Base-by-base conservation (phyloP, 768 basidiomycete species). In the Nidularia sp. region DNA sequence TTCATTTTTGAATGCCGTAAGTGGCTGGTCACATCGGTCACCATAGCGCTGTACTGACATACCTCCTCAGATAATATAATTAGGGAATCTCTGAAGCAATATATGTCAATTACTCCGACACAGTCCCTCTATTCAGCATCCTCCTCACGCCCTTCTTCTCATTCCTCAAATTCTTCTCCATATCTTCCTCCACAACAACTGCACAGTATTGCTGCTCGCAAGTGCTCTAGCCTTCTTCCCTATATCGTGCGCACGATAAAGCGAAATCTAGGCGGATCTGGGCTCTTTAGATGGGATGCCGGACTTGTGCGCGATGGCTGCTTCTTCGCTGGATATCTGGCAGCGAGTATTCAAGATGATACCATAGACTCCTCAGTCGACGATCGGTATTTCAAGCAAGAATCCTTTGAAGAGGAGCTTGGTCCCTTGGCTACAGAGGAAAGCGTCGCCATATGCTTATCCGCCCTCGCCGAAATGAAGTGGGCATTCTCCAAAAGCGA, bases 1-100 rank as follows among this genome's bases (percentile, higher is more conserved):
- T 93, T 90, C 68, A 85, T 95, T 56, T 96, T 96, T 58, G 91
- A 95, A 67, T 92, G 89, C 65, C 79, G 86, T 88, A 65, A 75
- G 86, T 80, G 25, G 48, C 54, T 43, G 31, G 44, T 39, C 50
- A 15, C 18, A 42, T 18, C n/a, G 47, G 52, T 44, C 54, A 47
- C 53, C 32, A 48, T 49, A 35, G 61, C 18, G 29, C 49, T 25
- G 53, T 42, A 44, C 44, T 54, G 48, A 56, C 35, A 48, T 47
- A 64, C 34, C 34, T 7, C 18, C 34, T 22, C 56, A 84, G 88
- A 93, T 64, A 94, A 94, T 66, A 80, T 92, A 57, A 88, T 96
- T 58, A 85, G 90, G 31, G 92, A 93, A 62, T 80, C 85, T 2
- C 80, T 97, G 32, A 85, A 88, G 61, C 81, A 85, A 53, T 83